Conservation (phyloP, 805 yeast genomes). For the Cyberlindnera xishuangbannaensis region DNA sequence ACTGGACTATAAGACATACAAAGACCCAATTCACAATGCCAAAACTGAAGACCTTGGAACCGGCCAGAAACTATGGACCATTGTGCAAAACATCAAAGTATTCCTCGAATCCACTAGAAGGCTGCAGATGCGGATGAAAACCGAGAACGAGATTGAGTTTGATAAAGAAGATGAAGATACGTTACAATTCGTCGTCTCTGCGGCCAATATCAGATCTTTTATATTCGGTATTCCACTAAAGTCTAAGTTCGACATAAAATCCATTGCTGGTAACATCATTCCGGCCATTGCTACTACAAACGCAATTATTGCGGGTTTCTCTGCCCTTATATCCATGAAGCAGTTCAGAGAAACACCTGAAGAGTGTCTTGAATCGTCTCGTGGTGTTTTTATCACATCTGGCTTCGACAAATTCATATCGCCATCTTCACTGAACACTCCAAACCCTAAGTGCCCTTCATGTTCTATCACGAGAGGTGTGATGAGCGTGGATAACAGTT, state of each 20-base stretch:
- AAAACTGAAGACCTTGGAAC: conserved; percentile 22
- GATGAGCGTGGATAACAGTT: conserved; percentile 29
- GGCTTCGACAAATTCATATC: conserved; percentile 62
- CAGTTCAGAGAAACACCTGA: conserved; percentile 32
- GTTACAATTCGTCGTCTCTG: conserved; percentile 77
- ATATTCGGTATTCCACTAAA: conserved; percentile 66
- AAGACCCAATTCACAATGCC: conserved; percentile 14
- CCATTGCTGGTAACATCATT: conserved; percentile 95
- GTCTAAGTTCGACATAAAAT: conserved; percentile 82
- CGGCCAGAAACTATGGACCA: conserved; percentile 48
- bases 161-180: conserved; percentile 97
- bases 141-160: conserved; percentile 48
- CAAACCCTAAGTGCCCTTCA: conserved; percentile 68
- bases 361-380: conserved; percentile 30
- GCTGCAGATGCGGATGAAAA: conserved; percentile 43
- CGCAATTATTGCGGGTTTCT: conserved; percentile 89
- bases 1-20: conserved; percentile 31
- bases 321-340: conserved; percentile 67
- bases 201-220: conserved; percentile 71
- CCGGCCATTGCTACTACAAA: conserved; percentile 99
- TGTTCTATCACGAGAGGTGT: conserved; percentile 55
- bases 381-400: conserved; percentile 47
- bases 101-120: conserved; percentile 43
- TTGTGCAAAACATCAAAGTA: conserved; percentile 56
- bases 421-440: conserved; percentile 52